phyloP scores from a whole-genome alignment of 2,329 filamentous ascomycete species.

The Huntiella bhutanensis region DNA sequence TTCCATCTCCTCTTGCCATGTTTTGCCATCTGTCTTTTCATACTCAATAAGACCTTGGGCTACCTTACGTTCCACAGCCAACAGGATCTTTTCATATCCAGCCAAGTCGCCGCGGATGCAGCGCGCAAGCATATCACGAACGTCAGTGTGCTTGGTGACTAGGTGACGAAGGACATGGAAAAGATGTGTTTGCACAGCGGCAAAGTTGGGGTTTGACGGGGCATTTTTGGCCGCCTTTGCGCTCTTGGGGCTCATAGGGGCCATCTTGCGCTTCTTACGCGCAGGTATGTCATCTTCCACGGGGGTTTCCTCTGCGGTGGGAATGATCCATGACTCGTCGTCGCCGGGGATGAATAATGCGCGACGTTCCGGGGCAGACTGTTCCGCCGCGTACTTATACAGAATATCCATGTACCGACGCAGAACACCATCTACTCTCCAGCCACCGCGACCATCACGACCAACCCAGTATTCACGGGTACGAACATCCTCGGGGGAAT shows the following conservation, averaged over 20 bases:
- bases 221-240: constrained; percentile 12
- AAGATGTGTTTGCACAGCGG: constrained; percentile 73
- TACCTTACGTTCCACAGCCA: constrained; percentile 56
- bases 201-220: constrained; percentile 36
- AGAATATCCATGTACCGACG: constrained; percentile 83
- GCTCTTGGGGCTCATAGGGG: neutral
- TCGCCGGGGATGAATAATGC: constrained; percentile 56
- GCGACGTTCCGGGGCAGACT: constrained; percentile 43
- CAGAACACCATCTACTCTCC: constrained; percentile 71
- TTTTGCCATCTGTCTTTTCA: constrained; percentile 30
- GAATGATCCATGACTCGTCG: constrained; percentile 26
- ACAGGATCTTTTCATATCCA: constrained; percentile 58
- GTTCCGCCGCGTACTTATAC: constrained; percentile 53
- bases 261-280: constrained; percentile 30
- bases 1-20: constrained; percentile 23
- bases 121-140: constrained; percentile 66
- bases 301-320: constrained; percentile 18
- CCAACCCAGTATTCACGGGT: constrained; percentile 81
- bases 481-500: constrained; percentile 25
- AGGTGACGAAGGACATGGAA: constrained; percentile 81
- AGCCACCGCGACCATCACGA: constrained; percentile 60
- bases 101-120: constrained; percentile 51
- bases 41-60: constrained; percentile 55
- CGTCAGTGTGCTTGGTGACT: constrained; percentile 59
- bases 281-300: constrained; percentile 21